Evolutionary conservation across 2,329 filamentous ascomycete species (phyloP).

Genomic region (Xylaria sp.): DNA sequence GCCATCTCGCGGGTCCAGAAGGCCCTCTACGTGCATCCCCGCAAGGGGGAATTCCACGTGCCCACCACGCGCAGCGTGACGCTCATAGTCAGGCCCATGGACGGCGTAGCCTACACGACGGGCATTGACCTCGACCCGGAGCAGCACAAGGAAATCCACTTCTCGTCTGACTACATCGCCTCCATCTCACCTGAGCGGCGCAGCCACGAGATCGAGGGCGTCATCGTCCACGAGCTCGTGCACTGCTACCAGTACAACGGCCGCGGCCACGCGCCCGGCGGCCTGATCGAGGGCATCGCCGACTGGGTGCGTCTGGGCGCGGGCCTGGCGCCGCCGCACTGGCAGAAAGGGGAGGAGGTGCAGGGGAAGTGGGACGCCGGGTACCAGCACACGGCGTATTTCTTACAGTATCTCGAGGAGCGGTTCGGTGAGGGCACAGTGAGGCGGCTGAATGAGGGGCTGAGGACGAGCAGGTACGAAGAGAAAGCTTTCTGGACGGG

Average conservation of each 20-base stretch:
- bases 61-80: conserved; percentile 86
- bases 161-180: conserved; percentile 80
- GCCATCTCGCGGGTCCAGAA: conserved; percentile 76
- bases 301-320: conserved; percentile 89
- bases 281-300: conserved; percentile 89
- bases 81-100: conserved; percentile 80
- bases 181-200: conserved; percentile 55
- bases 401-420: conserved; percentile 84
- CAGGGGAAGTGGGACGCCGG: conserved; percentile 82
- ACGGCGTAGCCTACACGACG: conserved; percentile 89
- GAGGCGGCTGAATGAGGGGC: conserved; percentile 72
- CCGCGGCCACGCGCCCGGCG: conserved; percentile 71
- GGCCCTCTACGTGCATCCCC: conserved; percentile 71
- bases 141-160: conserved; percentile 93
- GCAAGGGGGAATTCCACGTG: conserved; percentile 42
- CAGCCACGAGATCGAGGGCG: conserved; percentile 77
- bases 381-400: conserved; percentile 92
- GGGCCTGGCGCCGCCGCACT: conserved; percentile 82
- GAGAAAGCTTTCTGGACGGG: conserved; percentile 74
- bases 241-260: conserved; percentile 92
- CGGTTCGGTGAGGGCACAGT: conserved; percentile 70
- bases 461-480: conserved; percentile 72
- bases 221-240: conserved; percentile 91
- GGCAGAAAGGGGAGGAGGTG: conserved; percentile 63
- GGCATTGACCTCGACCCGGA: conserved; percentile 76